These are phyloP conservation scores for Sarocladiaceae sp. DNA, from an alignment of 2,329 filamentous ascomycete genomes.

Conservation along the genomic window DNA sequence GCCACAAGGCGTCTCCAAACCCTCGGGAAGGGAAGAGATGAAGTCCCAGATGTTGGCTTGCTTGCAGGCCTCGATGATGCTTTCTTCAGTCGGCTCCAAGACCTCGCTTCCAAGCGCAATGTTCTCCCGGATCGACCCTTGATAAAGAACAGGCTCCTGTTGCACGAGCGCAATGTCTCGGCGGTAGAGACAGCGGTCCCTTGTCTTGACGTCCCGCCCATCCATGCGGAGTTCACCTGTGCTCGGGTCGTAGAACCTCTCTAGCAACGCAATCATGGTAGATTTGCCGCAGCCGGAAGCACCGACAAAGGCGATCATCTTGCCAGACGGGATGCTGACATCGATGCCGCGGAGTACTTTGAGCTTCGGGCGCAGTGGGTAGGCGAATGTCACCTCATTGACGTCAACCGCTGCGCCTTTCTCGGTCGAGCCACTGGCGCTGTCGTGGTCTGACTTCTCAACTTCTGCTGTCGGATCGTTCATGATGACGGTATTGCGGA, in stretches of 20 bases:
- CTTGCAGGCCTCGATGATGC: constrained; percentile 42
- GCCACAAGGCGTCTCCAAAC: constrained; percentile 58
- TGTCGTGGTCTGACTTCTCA: neutral
- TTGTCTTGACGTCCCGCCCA: constrained; percentile 21
- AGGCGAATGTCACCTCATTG: constrained; percentile 49
- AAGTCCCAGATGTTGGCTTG: constrained; percentile 53
- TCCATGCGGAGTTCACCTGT: constrained; percentile 24
- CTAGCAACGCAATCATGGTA: constrained; percentile 47
- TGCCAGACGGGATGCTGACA: constrained; percentile 35
- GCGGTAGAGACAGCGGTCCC: constrained; percentile 25
- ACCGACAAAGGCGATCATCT: constrained; percentile 50
- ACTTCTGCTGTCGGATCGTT: constrained; percentile 17
- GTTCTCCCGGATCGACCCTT: constrained; percentile 50
- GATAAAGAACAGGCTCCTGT: constrained; percentile 35
- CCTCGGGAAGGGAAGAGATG: constrained; percentile 48
- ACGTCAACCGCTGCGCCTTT: constrained; percentile 35
- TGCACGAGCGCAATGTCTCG: constrained; percentile 32
- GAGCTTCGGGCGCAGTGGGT: constrained; percentile 36
- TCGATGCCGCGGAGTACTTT: constrained; percentile 32
- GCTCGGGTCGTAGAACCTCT: constrained; percentile 36
- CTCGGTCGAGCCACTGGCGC: neutral
- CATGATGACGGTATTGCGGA: constrained; percentile 25
- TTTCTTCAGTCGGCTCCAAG: constrained; percentile 22
- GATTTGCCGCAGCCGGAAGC: constrained; percentile 55
- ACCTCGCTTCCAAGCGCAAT: constrained; percentile 30